Evolutionary conservation across 768 basidiomycete species (phyloP), one percentile per base, ranked within the genome.

Genomic region (Solioccasus polychromus): DNA sequence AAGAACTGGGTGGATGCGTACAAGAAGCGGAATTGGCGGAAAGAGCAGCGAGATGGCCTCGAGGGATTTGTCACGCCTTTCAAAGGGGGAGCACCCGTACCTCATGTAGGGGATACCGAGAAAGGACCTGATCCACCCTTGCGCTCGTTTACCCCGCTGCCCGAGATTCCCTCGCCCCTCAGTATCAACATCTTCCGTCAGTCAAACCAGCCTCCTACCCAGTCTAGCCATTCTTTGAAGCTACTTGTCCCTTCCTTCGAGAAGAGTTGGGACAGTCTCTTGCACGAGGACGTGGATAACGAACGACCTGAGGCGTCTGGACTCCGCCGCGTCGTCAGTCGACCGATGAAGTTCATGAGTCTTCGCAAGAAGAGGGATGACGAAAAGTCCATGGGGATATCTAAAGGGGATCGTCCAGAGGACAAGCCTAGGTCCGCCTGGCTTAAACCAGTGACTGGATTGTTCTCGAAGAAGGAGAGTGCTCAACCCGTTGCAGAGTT

Each of bases 71-170:
- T 58, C 55, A 57, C 59, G 43, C 62, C 60, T 24, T 55, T 47
- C 43, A 50, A 42, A 28, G 45, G 52, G 3, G 47, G 46, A 39
- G 35, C 52, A 54, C 42, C 40, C n/a, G 38, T 30, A 54, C 41
- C 54, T 44, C 53, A 45, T 45, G 43, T 47, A 39, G 48, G 51
- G 30, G 61, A 62, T 32, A 35, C 62, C 38, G 56, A 61, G 45
- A 60, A 66, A 45, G 59, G 51, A 30, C 30, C 26, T 32, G 52
- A 62, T 44, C 48, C 56, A 23, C 62, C 71, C 31, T 52, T 74
- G 15, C 68, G 68, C 14, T 72, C 73, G 19, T 82, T 82, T 48
- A 77, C 75, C 23, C 80, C 78, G 7, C 63, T 78, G 49, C 74
- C 76, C n/a, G 64, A 68, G 32, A 41, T 18, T 69, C 68, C 29